Evolutionary conservation across 495 filamentous ascomycete species (phyloP).

Genomic region (Talaromyces liani): DNA sequence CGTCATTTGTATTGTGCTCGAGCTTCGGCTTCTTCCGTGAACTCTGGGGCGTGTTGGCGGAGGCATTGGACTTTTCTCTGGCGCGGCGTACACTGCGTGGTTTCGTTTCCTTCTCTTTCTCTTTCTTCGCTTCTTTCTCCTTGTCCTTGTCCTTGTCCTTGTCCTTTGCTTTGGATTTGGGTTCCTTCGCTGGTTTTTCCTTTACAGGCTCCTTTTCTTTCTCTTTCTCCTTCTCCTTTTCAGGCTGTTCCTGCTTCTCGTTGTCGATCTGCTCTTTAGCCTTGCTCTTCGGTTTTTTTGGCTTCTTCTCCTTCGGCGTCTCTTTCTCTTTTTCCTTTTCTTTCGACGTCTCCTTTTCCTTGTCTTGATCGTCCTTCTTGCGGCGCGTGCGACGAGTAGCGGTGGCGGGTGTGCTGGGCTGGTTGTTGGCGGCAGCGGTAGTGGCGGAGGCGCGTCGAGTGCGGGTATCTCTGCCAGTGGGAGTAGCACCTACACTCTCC

Average conservation of each 20-base stretch:
- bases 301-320: slow-evolving; percentile 17
- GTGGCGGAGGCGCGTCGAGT: slow-evolving; percentile 23
- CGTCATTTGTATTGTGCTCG: slow-evolving; percentile 23
- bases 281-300: slow-evolving; percentile 21
- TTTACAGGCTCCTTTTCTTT: neutral
- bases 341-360: slow-evolving; percentile 22
- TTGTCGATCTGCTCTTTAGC: slow-evolving; percentile 10
- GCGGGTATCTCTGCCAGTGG: slow-evolving; percentile 15
- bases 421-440: slow-evolving; percentile 6
- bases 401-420: slow-evolving; percentile 6
- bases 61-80: slow-evolving; percentile 31
- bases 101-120: slow-evolving; percentile 17
- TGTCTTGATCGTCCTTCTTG: slow-evolving; percentile 35
- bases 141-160: slow-evolving; percentile 2
- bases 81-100: slow-evolving; percentile 27
- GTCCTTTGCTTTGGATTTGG: slow-evolving; percentile 1
- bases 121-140: neutral
- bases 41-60: slow-evolving; percentile 16
- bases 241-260: slow-evolving; percentile 1
- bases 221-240: slow-evolving; percentile 6
- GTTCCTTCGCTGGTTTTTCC: neutral
- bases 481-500: slow-evolving; percentile 6
- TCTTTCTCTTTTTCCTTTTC: slow-evolving; percentile 24
- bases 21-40: slow-evolving; percentile 42
- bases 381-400: slow-evolving; percentile 36